Evolutionary conservation across 331 rosid genomes (phyloP).

Genomic region (Telfairia occidentalis): DNA sequence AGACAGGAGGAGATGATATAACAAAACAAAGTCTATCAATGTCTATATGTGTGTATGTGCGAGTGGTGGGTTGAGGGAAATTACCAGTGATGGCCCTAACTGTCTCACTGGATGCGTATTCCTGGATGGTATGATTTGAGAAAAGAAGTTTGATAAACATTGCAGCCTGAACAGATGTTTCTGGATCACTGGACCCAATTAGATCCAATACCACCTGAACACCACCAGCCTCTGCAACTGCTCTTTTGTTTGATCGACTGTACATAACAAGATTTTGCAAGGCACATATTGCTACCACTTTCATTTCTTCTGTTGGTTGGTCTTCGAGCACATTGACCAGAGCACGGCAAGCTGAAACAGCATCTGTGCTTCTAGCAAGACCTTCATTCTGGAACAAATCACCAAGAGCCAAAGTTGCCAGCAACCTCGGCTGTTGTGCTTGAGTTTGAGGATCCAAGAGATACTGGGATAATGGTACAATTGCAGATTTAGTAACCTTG

Average conservation of each 20-base stretch:
- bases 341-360: conserved; percentile 98
- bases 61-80: conserved; percentile 18
- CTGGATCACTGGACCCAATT: conserved; percentile 89
- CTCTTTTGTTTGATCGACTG: conserved; percentile 90
- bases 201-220: conserved; percentile 95
- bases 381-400: conserved; percentile 90
- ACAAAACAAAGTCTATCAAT: not conserved
- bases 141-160: conserved; percentile 91
- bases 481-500: conserved; percentile 77
- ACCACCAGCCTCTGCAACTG: conserved; percentile 99
- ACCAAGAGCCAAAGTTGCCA: conserved; percentile 96
- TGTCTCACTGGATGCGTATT: conserved; percentile 97
- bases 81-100: conserved; percentile 93
- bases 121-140: conserved; percentile 94
- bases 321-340: conserved; percentile 96
- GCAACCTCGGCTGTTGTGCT: conserved; percentile 94
- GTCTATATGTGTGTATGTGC: not conserved
- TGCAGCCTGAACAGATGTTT: conserved; percentile 91
- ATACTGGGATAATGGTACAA: conserved; percentile 85
- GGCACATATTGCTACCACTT: conserved; percentile 95
- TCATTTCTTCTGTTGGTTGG: conserved; percentile 98
- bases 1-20: not conserved
- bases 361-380: conserved; percentile 89
- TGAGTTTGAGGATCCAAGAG: conserved; percentile 97
- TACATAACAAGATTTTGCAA: conserved; percentile 96